phyloP scores from a whole-genome alignment of 768 basidiomycete species.

The Favolaschia claudopus region DNA sequence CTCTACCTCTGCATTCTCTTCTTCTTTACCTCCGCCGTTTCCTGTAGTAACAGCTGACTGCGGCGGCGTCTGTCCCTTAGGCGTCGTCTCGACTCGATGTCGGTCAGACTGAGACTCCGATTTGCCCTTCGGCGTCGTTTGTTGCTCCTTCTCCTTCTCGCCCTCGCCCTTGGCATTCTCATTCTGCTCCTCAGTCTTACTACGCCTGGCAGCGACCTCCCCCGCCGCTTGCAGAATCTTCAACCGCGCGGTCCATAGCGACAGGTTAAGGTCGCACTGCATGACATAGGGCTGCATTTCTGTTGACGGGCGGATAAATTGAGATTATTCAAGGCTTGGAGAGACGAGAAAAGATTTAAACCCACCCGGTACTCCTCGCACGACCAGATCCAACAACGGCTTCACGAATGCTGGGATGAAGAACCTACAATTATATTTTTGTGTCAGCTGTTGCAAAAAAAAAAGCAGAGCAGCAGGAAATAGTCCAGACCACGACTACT shows the following conservation, averaged over 20 bases:
- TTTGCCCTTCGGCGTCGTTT: neutral
- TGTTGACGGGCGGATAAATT: conserved; percentile 34
- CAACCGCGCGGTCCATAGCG: conserved; percentile 68
- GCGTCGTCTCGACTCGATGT: too few relatives aligned
- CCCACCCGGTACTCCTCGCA: conserved; percentile 75
- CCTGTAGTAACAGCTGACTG: too few relatives aligned
- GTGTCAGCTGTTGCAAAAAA: too few relatives aligned
- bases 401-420: conserved; percentile 86
- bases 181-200: conserved; percentile 24
- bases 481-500: conserved; percentile 54
- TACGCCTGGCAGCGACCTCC: conserved; percentile 11
- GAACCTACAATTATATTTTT: conserved; percentile 82
- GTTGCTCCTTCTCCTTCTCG: neutral
- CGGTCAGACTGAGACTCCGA: neutral
- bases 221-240: conserved; percentile 43
- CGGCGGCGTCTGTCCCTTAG: too few relatives aligned
- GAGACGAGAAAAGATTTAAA: neutral
- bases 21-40: too few relatives aligned
- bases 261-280: conserved; percentile 74
- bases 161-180: conserved; percentile 8
- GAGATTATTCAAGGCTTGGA: neutral
- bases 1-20: too few relatives aligned
- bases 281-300: conserved; percentile 74
- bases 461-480: conserved; percentile 54
- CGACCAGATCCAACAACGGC: conserved; percentile 82